Percentiles rank a stretch among this genome's conserved stretches.
phyloP scores from a whole-genome alignment of 1,284 basidiomycete genomes.

The Boletus sp. region DNA sequence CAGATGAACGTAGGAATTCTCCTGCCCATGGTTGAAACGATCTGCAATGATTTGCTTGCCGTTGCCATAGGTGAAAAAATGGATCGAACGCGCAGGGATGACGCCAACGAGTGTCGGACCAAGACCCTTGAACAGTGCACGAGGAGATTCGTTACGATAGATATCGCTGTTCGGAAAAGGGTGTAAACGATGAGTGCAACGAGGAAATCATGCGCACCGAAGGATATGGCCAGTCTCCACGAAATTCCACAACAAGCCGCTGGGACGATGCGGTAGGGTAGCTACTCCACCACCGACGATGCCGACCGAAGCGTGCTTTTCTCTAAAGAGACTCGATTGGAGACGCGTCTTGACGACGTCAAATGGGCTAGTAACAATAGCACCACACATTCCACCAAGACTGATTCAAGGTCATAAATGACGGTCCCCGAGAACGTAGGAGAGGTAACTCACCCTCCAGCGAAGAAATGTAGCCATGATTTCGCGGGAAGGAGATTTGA shows the following conservation, averaged over 20 bases:
- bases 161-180: conserved; percentile 67
- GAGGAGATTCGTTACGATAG: conserved; percentile 86
- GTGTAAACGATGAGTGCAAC: neutral
- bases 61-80: conserved; percentile 98
- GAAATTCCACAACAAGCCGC: conserved; percentile 85
- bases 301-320: conserved; percentile 54
- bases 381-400: conserved; percentile 97
- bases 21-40: conserved; percentile 79
- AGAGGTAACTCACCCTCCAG: conserved; percentile 76
- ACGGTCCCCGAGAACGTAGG: neutral
- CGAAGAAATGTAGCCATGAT: conserved; percentile 84
- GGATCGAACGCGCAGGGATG: conserved; percentile 94
- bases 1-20: conserved; percentile 88
- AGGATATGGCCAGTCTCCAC: conserved; percentile 94
- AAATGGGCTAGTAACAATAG: conserved; percentile 95
- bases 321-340: conserved; percentile 87
- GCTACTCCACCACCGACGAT: conserved; percentile 49
- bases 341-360: conserved; percentile 98
- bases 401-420: conserved; percentile 45
- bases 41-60: conserved; percentile 91
- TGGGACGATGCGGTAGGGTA: conserved; percentile 46
- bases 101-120: conserved; percentile 95
- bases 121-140: conserved; percentile 93
- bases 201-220: conserved; percentile 53
- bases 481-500: conserved; percentile 63